Base-by-base conservation (phyloP, 306 rosid species). In the Lithocarpus polystachyus region DNA sequence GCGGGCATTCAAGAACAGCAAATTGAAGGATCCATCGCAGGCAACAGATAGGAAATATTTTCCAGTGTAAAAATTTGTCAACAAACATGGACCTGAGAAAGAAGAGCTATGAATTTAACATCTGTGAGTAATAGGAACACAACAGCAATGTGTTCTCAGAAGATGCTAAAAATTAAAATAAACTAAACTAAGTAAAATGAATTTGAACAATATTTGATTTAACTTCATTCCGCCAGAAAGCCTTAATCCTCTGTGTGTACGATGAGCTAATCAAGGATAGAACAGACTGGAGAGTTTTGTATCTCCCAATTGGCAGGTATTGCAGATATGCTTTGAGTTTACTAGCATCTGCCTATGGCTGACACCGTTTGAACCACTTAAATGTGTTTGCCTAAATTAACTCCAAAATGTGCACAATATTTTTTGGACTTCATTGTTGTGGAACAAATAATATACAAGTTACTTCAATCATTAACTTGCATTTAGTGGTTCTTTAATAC, bases 11-110 rank as follows among this genome's bases (percentile, higher is more conserved):
- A 45, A 79, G 90, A 79, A 91, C 87, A 72, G 92, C 76, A 79
- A 91, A 92, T 73, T 92, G 97, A 87, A 95, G 97, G 85, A 95
- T 86, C 99, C 99, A 95, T 82, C 84, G 88, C 82, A 95, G 88
- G 85, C 98, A 91, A 82, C 88, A 71, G 75, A 95, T 6, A 56
- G 99, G 99, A 80, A 95, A 95, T 78, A 93, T 94, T 86, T 92
- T 95, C 97, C 99, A 89, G 79, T 91, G 84, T 79, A 95, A 84
- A 85, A 95, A 92, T 69, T 86, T 92, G 77, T 95, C 99, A 77
- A 89, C 86, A 74, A 95, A 87, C 86, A 92, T 84, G 77, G 96
- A 87, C 93, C 99, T 92, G 82, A 80, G 56, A 73, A 83, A 89
- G 51, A 76, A 81, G 53, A 48, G 53, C 53, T 61, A 56, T 2